A percentile compares a stretch with the other conserved stretches of the same genome.
These are phyloP conservation scores for Asterophora parasitica DNA, from an alignment of 768 basidiomycete genomes.

Conservation along the genomic window DNA sequence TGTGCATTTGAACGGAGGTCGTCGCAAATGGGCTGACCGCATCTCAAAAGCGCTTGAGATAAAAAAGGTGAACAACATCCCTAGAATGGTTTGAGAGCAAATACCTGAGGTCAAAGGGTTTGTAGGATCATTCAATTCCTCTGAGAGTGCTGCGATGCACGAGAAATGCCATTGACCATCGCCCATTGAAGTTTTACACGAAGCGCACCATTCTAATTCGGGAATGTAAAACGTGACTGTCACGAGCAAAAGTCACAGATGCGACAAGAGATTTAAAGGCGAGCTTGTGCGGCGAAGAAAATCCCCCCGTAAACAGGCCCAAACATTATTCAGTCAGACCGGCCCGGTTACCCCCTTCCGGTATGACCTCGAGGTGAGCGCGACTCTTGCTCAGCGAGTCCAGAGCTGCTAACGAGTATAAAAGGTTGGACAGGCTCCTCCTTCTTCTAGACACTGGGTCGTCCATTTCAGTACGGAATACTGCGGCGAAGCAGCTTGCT, in stretches of 20 bases:
- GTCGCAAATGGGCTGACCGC: constrained; percentile 4
- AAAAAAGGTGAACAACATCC: neutral
- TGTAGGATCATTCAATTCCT: constrained; percentile 11
- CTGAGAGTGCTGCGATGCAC: constrained; percentile 12
- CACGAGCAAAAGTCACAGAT: constrained; percentile 34
- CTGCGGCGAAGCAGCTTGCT: constrained; percentile 95
- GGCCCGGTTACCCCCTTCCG: constrained; percentile 51
- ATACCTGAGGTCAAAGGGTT: constrained; percentile 13
- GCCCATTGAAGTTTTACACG: constrained; percentile 12
- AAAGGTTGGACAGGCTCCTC: constrained; percentile 94
- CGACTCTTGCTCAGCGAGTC: constrained; percentile 5
- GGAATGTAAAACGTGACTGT: constrained; percentile 31
- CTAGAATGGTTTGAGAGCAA: neutral
- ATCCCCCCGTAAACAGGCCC: constrained; percentile 50
- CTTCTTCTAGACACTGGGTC: constrained; percentile 94
- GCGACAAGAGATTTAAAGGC: constrained; percentile 62
- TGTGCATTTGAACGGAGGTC: constrained; percentile 8
- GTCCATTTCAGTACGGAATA: constrained; percentile 80
- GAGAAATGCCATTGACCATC: constrained; percentile 8
- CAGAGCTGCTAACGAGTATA: constrained; percentile 6
- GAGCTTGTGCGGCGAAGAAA: constrained; percentile 44
- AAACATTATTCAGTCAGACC: constrained; percentile 38
- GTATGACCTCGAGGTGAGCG: constrained; percentile 74
- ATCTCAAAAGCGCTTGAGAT: constrained; percentile 7
- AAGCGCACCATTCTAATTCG: constrained; percentile 19